Base-by-base conservation (phyloP, 108 stramenopile species). In the Skeletonema menzelii region DNA sequence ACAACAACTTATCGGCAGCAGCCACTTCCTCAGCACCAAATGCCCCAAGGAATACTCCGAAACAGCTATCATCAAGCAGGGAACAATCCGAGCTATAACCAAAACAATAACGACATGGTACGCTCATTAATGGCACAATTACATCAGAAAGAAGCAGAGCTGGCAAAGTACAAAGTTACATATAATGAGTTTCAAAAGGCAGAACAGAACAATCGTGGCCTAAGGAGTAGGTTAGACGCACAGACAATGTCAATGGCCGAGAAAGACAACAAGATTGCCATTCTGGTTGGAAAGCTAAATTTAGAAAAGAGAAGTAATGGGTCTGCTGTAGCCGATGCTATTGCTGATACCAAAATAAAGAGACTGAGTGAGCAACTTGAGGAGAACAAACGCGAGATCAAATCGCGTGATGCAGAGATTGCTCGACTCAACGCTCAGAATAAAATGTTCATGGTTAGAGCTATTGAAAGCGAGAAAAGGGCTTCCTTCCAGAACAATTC, bases 71-170 rank as follows among this genome's bases (percentile, higher is more conserved):
- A 42, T 0, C 40, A 53, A 53, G 22, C 49, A 53, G 49, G 20
- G 49, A 53, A 53, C 49, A 53, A 22, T 4, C 14, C 40, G n/a
- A 42, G 40, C 15, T 42, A 42, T 11, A n/a, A 15, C 40, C 40
- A 42, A 42, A 15, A 42, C 15, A 42, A 42, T 42, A 15, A 42
- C 5, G 77, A 78, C 27, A 58, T 78, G 1, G 77, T 78, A 27
- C 64, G 55, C 35, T 70, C 70, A 10, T 57, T 79, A 34, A 72
- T 79, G 66, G 62, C 70, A 38, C 77, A 79, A 31, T 55, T 79
- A 47, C 40, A 63, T 32, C 66, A 79, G 30, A 47, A 69, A 26
- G 77, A 79, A 20, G 56, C 38, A 4, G 77, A 79, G 34, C 37
- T 79, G 27, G 30, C 56, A 17, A 70, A 60, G 61, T 60, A 56